Percentiles rank a stretch among this genome's conserved stretches.
Evolutionary conservation across 768 basidiomycete genomes (phyloP).

Genomic region (Lactifluus pinguis): DNA sequence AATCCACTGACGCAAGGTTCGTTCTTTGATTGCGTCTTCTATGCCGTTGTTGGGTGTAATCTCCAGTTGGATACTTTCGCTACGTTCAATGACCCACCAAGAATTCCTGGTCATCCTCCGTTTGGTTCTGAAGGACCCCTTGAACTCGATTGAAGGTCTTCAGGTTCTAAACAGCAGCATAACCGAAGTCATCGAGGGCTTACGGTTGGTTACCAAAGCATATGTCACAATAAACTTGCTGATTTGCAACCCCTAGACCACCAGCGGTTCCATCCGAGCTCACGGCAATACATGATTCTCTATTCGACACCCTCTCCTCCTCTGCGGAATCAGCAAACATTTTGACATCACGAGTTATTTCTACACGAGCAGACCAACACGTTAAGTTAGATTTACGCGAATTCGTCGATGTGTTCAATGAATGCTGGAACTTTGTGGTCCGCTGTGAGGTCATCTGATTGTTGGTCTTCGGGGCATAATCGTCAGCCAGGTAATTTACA

Average conservation of each 20-base stretch:
- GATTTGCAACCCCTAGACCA: constrained; percentile 25
- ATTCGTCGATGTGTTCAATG: constrained; percentile 76
- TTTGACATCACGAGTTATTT: constrained; percentile 73
- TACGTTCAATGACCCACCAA: constrained; percentile 58
- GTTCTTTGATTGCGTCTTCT: neutral
- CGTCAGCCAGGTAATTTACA: constrained; percentile 56
- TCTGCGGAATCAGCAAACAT: constrained; percentile 81
- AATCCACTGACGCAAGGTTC: constrained; percentile 11
- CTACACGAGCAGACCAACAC: constrained; percentile 71
- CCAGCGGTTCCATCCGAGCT: constrained; percentile 33
- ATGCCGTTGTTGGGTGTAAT: neutral
- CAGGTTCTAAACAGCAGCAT: constrained; percentile 53
- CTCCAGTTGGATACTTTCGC: constrained; percentile 38
- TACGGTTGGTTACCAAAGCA: constrained; percentile 28
- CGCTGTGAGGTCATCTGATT: constrained; percentile 84
- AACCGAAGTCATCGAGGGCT: constrained; percentile 43
- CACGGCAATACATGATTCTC: constrained; percentile 49
- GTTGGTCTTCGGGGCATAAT: constrained; percentile 83
- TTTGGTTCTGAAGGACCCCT: constrained; percentile 43
- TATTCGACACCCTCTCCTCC: constrained; percentile 68
- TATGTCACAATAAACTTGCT: neutral
- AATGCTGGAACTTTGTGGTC: constrained; percentile 86
- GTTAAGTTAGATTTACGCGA: constrained; percentile 57
- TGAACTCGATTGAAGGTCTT: constrained; percentile 60
- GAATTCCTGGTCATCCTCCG: constrained; percentile 35